Evolutionary conservation across 2,329 filamentous ascomycete genomes (phyloP).

Genomic region (Colletotrichum neosansevieriae): DNA sequence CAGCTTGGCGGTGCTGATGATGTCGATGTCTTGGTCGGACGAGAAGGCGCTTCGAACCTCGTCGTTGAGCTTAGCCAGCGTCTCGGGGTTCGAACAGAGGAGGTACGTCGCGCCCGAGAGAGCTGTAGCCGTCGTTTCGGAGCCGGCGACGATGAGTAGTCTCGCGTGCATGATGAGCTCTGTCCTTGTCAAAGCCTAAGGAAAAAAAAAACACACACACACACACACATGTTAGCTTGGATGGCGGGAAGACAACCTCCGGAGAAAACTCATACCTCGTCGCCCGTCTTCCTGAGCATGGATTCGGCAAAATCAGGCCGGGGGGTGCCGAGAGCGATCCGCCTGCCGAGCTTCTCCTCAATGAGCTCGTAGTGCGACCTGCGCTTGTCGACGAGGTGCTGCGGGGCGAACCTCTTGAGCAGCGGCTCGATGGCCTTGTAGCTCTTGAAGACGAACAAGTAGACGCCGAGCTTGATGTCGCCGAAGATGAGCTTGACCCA

Average conservation of each 20-base stretch:
- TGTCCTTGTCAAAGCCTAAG: conserved; percentile 33
- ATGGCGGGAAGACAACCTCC: no score
- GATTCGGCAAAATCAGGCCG: conserved; percentile 41
- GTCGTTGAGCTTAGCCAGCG: conserved; percentile 47
- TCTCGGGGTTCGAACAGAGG: conserved; percentile 48
- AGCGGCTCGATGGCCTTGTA: conserved; percentile 9
- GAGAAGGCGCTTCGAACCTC: conserved; percentile 54
- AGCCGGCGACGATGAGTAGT: conserved; percentile 50
- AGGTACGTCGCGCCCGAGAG: conserved; percentile 46
- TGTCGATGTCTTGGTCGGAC: conserved; percentile 51
- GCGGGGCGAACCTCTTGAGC: conserved; percentile 19
- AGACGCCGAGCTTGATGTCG: conserved; percentile 17
- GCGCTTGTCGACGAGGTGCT: conserved; percentile 8
- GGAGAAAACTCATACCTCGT: conserved; percentile 7
- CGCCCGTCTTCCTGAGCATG: conserved; percentile 40
- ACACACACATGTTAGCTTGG: no score
- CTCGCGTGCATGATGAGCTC: conserved; percentile 41
- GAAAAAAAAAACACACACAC: no score
- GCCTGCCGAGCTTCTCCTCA: conserved; percentile 27
- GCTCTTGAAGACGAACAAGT: background rate
- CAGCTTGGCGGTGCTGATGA: conserved; percentile 47
- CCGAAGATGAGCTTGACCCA: conserved; percentile 43
- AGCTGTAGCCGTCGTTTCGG: conserved; percentile 51
- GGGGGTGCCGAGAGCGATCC: conserved; percentile 36
- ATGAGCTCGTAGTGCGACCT: conserved; percentile 2